A percentile compares a stretch with the other conserved stretches of the same genome.
phyloP scores from a whole-genome alignment of 305 asterid genomes.

The Caryopteris hybrid region DNA sequence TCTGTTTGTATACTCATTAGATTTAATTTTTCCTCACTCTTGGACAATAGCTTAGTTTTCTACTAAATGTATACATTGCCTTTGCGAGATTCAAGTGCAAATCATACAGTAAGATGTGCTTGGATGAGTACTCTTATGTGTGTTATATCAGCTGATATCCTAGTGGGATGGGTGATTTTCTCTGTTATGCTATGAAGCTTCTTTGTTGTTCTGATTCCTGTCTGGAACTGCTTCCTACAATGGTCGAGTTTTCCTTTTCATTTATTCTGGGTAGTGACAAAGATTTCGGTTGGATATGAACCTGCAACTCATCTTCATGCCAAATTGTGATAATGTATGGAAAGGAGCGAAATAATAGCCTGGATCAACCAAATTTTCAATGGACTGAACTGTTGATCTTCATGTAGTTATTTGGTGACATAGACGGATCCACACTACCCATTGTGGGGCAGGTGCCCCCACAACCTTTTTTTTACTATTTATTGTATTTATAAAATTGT shows the following conservation, averaged over 20 bases:
- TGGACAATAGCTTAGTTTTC: neutral
- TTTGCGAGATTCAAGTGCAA: neutral
- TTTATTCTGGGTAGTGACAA: neutral
- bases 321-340: neutral
- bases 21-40: neutral
- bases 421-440: no score
- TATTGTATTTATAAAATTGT: no score
- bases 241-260: neutral
- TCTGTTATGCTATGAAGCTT: neutral
- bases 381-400: neutral
- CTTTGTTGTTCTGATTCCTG: neutral
- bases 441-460: no score
- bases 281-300: neutral
- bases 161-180: constrained; percentile 4
- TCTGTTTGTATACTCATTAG: neutral
- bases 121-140: neutral
- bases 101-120: constrained; percentile 5
- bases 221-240: neutral
- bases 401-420: neutral
- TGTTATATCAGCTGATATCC: neutral
- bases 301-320: constrained; percentile 11
- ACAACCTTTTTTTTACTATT: no score
- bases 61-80: neutral
- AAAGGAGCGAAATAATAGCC: neutral
- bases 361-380: neutral